Conservation (phyloP, 2,329 filamentous ascomycete species). For the Cytospora piceae region DNA sequence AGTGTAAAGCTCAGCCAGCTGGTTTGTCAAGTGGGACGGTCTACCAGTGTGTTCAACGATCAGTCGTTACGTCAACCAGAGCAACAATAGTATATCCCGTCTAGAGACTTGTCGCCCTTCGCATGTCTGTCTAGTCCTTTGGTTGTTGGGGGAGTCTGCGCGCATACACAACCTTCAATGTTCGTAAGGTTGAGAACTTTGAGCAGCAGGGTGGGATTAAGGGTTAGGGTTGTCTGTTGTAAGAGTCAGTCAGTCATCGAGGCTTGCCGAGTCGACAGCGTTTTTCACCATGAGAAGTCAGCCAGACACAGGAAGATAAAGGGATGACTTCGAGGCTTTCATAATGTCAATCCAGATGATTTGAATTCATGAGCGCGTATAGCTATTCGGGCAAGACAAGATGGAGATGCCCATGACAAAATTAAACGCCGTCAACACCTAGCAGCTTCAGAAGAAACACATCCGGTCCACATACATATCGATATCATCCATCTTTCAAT, state of each 20-base stretch:
- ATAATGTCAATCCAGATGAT: neutral
- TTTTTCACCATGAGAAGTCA: neutral
- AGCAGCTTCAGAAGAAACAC: neutral
- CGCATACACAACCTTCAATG: neutral
- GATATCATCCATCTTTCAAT: neutral
- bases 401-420: constrained; percentile 18
- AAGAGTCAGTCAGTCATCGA: neutral
- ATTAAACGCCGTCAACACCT: constrained; percentile 3
- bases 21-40: neutral
- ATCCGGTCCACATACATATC: neutral
- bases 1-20: neutral
- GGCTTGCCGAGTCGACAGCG: neutral
- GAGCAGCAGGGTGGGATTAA: neutral
- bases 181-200: neutral
- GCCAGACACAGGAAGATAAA: neutral
- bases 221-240: neutral
- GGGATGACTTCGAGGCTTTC: neutral
- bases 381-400: constrained; percentile 10
- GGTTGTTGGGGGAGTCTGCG: neutral
- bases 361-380: neutral
- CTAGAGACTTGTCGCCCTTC: neutral
- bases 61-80: neutral
- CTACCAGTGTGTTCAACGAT: neutral
- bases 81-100: neutral
- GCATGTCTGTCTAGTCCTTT: neutral